Percentiles rank a stretch among this genome's conserved stretches.
These are phyloP conservation scores for Jamesozyma rosinii DNA, from an alignment of 805 yeast genomes.

Conservation along the genomic window DNA sequence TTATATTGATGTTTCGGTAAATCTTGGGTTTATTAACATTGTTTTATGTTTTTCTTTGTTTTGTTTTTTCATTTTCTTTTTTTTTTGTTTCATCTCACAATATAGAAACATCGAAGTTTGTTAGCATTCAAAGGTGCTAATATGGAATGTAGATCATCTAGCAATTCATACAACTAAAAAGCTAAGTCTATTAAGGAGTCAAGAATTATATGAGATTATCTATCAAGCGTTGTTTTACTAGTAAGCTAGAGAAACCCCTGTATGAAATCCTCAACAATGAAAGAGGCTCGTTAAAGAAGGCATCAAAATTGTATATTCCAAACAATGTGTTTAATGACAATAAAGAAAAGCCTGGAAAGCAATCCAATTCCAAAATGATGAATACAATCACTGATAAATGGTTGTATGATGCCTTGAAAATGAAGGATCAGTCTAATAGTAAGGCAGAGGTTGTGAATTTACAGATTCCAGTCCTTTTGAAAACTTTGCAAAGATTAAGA, in stretches of 20 bases:
- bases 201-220: slow-evolving; percentile 1
- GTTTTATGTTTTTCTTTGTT: too few relatives aligned
- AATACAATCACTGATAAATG: slow-evolving; percentile 14
- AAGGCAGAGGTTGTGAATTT: background rate
- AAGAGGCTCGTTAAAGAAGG: background rate
- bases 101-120: too few relatives aligned
- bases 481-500: slow-evolving; percentile 19
- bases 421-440: background rate
- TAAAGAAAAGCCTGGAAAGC: background rate
- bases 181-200: background rate
- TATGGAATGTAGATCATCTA: too few relatives aligned
- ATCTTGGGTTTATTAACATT: too few relatives aligned
- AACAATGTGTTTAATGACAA: background rate
- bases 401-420: slow-evolving; percentile 13
- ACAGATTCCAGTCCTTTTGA: slow-evolving; percentile 12
- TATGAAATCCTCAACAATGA: slow-evolving; percentile 1
- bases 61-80: too few relatives aligned
- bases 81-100: too few relatives aligned
- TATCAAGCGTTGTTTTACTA: background rate
- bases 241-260: slow-evolving; percentile 3
- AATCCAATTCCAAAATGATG: background rate
- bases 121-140: too few relatives aligned
- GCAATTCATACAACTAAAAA: too few relatives aligned
- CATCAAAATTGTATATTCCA: slow-evolving; percentile 2
- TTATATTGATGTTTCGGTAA: too few relatives aligned